Evolutionary conservation across 140 eudicot genomes (phyloP), one percentile per base, ranked within the genome.

Genomic region (Cichorium intybus): DNA sequence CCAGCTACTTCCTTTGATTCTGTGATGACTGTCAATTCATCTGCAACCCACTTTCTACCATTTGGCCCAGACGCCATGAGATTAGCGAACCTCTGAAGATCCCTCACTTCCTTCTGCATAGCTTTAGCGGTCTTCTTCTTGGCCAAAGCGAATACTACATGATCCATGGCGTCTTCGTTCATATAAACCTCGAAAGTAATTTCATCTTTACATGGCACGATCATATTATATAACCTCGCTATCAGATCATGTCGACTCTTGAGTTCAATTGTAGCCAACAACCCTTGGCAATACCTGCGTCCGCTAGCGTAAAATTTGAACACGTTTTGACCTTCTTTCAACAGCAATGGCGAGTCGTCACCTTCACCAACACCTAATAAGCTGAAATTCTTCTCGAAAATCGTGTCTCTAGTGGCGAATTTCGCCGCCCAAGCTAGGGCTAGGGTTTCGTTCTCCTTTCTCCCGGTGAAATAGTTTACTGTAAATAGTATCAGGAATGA

Each of bases 81-180:
- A 69, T 33, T 71, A 7, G 83, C 94, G 78, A 81, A 88, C 76
- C 83, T 88, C 75, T 83, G 94, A 29, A 93, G 70, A 75, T 88
- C 99, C 71, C 86, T 81, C 62, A 70, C 68, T 75, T 88, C 97
- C 79, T 85, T 93, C 62, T 79, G 86, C 97, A 86, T 81, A 14
- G 62, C 48, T 56, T 93, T 93, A 0, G 85, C 99, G 16, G 57
- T 70, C 75, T 86, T 93, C 88, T 78, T 93, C 80, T 79, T 93
- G 0, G 90, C 99, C 69, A 93, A n/a, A 0, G 94, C 99, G 68
- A 93, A 88, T 17, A 93, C 89, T 53, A 93, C 90, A 65, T 93
- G 96, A 78, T 93, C 99, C 99, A 93, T 86, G 0, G 94, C 80
- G 53, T 93, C 99, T 43, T 93, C 97, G 48, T 93, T 93, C 99